phyloP scores from a whole-genome alignment of 345 rosid species.

The Trapa incisa region DNA sequence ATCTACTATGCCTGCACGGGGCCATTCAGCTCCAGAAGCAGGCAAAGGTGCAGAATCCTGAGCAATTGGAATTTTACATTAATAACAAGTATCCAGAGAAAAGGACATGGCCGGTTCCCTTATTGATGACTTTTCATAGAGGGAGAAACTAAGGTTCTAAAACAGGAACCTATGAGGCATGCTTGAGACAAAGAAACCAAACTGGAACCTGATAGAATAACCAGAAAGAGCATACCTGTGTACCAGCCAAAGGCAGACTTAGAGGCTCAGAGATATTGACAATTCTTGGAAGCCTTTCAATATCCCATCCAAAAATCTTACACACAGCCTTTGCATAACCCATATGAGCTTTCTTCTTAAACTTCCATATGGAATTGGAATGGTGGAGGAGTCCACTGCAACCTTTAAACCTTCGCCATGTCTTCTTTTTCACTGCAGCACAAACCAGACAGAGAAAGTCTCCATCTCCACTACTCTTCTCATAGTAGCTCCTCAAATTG shows the following conservation, averaged over 20 bases:
- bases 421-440: conserved; percentile 37
- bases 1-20: conserved; percentile 4
- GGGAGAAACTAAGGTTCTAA: no score
- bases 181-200: no score
- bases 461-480: conserved; percentile 32
- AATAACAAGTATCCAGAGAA: background rate
- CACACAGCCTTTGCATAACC: conserved; percentile 54
- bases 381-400: conserved; percentile 60
- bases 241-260: conserved; percentile 10
- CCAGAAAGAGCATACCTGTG: conserved; percentile 12
- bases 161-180: no score
- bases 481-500: conserved; percentile 47
- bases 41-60: conserved; percentile 4
- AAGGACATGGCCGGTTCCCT: no score
- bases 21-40: conserved; percentile 14
- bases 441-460: conserved; percentile 68
- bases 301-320: conserved; percentile 67
- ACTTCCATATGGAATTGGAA: conserved; percentile 31
- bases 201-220: no score
- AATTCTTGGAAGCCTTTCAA: conserved; percentile 28
- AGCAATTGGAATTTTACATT: background rate
- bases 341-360: conserved; percentile 46
- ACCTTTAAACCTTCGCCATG: conserved; percentile 38
- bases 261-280: conserved; percentile 24
- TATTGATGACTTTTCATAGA: no score